Percentiles rank a stretch among this genome's conserved stretches.
These are phyloP conservation scores for Colletotrichum sp. DNA, from an alignment of 2,329 filamentous ascomycete species.

Conservation along the genomic window DNA sequence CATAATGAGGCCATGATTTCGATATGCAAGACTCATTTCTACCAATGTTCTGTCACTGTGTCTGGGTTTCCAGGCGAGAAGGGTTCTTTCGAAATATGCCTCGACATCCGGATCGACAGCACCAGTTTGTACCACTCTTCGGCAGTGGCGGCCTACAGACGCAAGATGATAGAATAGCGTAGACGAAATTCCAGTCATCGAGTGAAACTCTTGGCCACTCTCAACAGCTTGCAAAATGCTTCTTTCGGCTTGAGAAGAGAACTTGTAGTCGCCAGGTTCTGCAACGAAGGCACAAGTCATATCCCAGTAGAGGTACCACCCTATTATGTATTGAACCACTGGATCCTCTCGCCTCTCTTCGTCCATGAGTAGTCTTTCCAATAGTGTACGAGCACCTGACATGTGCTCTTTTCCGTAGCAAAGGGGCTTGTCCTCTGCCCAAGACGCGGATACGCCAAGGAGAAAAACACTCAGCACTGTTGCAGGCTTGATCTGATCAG, in stretches of 20 bases:
- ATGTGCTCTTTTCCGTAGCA: not conserved
- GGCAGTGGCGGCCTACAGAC: not conserved
- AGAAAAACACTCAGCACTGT: not conserved
- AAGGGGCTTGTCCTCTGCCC: not conserved
- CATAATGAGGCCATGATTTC: not conserved
- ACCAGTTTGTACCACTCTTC: not conserved
- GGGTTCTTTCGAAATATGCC: not conserved
- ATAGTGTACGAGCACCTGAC: not conserved
- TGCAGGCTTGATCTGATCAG: not conserved
- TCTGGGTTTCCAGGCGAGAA: not conserved
- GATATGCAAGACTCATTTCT: not conserved
- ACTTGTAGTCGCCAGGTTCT: not conserved
- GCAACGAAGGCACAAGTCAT: not conserved
- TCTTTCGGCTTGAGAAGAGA: too few relatives aligned
- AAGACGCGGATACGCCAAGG: not conserved
- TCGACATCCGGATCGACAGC: not conserved
- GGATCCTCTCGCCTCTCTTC: not conserved
- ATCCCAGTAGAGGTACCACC: not conserved
- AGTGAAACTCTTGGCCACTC: not conserved
- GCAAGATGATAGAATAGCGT: not conserved
- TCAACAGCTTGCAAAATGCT: not conserved
- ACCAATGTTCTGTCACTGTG: not conserved
- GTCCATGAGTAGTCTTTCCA: not conserved
- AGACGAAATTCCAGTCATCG: not conserved
- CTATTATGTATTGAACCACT: not conserved